phyloP scores from a whole-genome alignment of 805 yeast species.

The Ogataea neopini region DNA sequence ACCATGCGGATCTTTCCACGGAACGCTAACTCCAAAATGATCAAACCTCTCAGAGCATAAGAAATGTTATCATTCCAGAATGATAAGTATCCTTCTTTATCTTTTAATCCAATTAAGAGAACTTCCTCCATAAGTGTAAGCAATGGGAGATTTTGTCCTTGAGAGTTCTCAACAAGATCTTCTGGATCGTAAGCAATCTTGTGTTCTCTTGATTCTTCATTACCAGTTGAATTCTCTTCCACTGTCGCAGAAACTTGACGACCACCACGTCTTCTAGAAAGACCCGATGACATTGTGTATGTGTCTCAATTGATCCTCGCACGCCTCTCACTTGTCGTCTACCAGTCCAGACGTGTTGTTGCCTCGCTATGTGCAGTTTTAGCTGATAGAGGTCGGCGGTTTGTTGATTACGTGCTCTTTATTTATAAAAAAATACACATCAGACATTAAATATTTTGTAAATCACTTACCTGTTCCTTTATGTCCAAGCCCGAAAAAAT shows the following conservation, averaged over 20 bases:
- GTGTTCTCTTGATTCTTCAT: slow-evolving; percentile 36
- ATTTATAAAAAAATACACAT: neutral
- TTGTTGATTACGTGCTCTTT: neutral
- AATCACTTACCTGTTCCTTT: slow-evolving; percentile 8
- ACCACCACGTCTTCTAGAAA: slow-evolving; percentile 77
- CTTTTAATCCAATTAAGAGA: slow-evolving; percentile 86
- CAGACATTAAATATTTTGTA: neutral
- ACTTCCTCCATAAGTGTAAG: slow-evolving; percentile 97
- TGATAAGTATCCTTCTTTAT: slow-evolving; percentile 92
- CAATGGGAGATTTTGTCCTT: slow-evolving; percentile 54
- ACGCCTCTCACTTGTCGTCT: neutral
- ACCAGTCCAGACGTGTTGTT: neutral
- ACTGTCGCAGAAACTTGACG: slow-evolving; percentile 24
- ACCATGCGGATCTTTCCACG: slow-evolving; percentile 86
- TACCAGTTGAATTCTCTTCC: slow-evolving; percentile 19
- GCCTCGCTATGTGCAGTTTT: neutral
- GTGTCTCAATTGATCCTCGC: neutral
- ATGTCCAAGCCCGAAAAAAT: slow-evolving; percentile 7
- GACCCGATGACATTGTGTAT: slow-evolving; percentile 45
- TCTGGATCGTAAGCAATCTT: slow-evolving; percentile 82
- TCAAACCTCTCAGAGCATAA: slow-evolving; percentile 93
- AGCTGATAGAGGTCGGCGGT: neutral
- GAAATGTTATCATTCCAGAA: slow-evolving; percentile 99
- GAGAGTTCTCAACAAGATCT: slow-evolving; percentile 48
- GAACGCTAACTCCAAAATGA: slow-evolving; percentile 86